Conservation (phyloP, 2,329 filamentous ascomycete genomes). For the Cryoendolithus antarcticus region DNA sequence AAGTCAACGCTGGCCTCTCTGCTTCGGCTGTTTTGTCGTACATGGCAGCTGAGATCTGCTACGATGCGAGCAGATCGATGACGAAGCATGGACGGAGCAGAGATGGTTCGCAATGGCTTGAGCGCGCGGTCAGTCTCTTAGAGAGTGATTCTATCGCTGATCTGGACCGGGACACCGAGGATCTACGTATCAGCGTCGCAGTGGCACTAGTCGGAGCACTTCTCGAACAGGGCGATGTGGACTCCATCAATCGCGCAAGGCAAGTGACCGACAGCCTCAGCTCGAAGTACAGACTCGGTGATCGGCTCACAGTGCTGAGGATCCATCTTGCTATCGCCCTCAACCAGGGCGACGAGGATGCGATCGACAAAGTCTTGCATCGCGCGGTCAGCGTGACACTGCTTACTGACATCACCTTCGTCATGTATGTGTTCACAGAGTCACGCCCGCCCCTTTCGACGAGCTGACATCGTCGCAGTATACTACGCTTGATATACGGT, state of each 20-base stretch:
- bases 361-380: constrained; percentile 40
- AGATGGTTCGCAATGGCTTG: constrained; percentile 59
- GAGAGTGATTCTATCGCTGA: constrained; percentile 42
- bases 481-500: constrained; percentile 57
- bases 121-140: constrained; percentile 51
- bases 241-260: constrained; percentile 40
- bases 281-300: constrained; percentile 47
- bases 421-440: constrained; percentile 28
- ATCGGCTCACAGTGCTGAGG: constrained; percentile 49
- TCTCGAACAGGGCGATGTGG: constrained; percentile 28
- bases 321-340: constrained; percentile 57
- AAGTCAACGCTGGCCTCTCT: constrained; percentile 34
- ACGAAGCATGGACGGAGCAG: constrained; percentile 40
- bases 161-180: constrained; percentile 46
- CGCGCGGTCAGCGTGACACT: constrained; percentile 50
- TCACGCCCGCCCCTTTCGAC: too few relatives aligned
- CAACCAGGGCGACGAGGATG: constrained; percentile 22
- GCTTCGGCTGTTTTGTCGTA: constrained; percentile 43
- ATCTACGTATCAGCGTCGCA: constrained; percentile 54
- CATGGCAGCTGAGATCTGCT: constrained; percentile 53
- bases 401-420: constrained; percentile 52
- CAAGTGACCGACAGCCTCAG: constrained; percentile 51
- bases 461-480: constrained; percentile 13
- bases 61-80: constrained; percentile 56
- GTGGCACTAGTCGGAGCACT: constrained; percentile 34